Conservation (phyloP, 148 eudicot species). For the Diospyros lotus region DNA sequence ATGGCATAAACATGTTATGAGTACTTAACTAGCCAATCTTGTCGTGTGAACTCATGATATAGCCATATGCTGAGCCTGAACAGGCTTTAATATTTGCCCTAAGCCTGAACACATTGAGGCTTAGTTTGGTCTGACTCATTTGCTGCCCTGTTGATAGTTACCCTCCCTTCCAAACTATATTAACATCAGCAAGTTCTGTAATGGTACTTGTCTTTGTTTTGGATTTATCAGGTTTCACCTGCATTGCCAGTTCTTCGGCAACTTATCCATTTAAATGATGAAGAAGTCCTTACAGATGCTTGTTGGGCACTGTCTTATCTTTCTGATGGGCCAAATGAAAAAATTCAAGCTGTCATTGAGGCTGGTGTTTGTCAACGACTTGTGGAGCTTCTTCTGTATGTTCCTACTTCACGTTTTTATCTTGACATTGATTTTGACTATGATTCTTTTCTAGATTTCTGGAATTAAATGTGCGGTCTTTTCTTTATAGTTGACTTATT, state of each 20-base stretch:
- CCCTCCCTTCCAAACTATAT: neutral
- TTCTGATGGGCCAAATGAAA: slow-evolving; percentile 92
- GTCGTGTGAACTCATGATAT: neutral
- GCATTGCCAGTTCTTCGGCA: slow-evolving; percentile 75
- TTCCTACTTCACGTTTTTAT: slow-evolving; percentile 3
- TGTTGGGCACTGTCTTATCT: slow-evolving; percentile 98
- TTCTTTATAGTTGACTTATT: neutral
- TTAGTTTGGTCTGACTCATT: neutral
- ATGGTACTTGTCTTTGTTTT: neutral
- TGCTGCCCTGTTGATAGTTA: neutral
- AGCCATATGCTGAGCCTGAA: neutral
- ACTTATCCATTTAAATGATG: slow-evolving; percentile 73
- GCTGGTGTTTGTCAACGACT: slow-evolving; percentile 85
- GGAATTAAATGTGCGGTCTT: neutral
- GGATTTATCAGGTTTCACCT: slow-evolving; percentile 56
- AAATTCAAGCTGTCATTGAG: slow-evolving; percentile 92
- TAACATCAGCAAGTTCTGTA: slow-evolving; percentile 7
- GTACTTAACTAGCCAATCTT: neutral
- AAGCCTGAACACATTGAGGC: neutral
- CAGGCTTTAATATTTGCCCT: neutral
- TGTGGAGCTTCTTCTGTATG: slow-evolving; percentile 78
- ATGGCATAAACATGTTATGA: neutral
- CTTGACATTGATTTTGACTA: neutral
- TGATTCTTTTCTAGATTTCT: neutral
- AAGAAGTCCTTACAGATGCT: slow-evolving; percentile 91